Percentiles rank a stretch among this genome's conserved stretches.
phyloP scores from a whole-genome alignment of 345 rosid genomes.

The Euclidium syriacum region DNA sequence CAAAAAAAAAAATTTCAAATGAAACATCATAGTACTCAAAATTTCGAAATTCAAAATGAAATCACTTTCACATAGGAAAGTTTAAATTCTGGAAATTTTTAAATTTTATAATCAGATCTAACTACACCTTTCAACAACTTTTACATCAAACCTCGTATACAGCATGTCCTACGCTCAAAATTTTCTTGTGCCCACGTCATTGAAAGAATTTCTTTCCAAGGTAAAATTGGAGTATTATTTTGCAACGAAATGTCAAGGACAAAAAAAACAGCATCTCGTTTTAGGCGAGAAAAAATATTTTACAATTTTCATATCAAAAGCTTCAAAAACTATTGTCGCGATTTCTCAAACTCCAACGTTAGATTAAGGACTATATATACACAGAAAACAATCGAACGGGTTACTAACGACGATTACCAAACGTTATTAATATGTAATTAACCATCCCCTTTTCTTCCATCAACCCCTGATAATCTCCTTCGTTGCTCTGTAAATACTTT shows the following conservation, averaged over 20 bases:
- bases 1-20: background rate
- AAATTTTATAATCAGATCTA: slow-evolving; percentile 2
- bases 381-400: background rate
- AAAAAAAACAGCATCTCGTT: background rate
- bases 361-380: background rate
- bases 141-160: slow-evolving; percentile 1
- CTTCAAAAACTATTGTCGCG: slow-evolving; percentile 1
- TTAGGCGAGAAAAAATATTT: background rate
- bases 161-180: background rate
- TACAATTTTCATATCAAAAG: slow-evolving; percentile 5
- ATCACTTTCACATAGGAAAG: background rate
- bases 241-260: background rate
- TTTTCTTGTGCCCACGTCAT: background rate
- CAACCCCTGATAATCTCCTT: slow-evolving; percentile 24
- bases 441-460: background rate
- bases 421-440: slow-evolving; percentile 14
- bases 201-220: background rate
- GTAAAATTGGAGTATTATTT: background rate
- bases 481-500: slow-evolving; percentile 27
- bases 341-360: slow-evolving; percentile 5
- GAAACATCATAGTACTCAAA: background rate
- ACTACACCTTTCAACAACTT: background rate
- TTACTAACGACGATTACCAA: background rate
- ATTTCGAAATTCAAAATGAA: background rate
- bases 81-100: background rate